These are phyloP conservation scores for Alternaria sp. DNA, from an alignment of 2,329 filamentous ascomycete genomes.

Conservation along the genomic window DNA sequence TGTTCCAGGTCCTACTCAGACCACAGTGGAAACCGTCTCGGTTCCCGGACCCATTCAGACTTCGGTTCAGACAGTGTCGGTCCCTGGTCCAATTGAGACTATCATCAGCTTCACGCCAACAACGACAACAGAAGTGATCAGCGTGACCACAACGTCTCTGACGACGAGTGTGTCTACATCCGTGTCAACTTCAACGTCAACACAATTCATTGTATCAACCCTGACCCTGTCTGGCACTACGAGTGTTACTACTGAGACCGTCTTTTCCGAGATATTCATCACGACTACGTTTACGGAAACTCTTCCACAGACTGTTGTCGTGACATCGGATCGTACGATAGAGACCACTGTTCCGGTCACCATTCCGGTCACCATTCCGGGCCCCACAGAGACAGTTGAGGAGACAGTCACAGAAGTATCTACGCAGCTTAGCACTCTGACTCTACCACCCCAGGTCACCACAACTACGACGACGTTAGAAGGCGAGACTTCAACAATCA, in stretches of 20 bases:
- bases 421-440: constrained; percentile 27
- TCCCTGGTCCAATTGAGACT: constrained; percentile 3
- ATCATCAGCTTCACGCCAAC: constrained; percentile 7
- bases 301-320: constrained; percentile 10
- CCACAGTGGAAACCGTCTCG: constrained; percentile 1
- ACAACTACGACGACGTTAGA: constrained; percentile 26
- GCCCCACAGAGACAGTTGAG: constrained; percentile 13
- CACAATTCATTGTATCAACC: neutral
- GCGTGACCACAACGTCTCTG: constrained; percentile 4
- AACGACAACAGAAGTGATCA: constrained; percentile 3
- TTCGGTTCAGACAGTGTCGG: neutral
- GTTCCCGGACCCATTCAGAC: constrained; percentile 20
- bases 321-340: constrained; percentile 11
- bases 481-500: constrained; percentile 18
- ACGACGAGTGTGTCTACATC: constrained; percentile 9
- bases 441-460: constrained; percentile 20
- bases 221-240: constrained; percentile 5
- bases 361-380: constrained; percentile 2
- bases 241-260: neutral
- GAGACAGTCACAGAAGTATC: constrained; percentile 23
- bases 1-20: constrained; percentile 24
- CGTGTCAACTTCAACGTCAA: constrained; percentile 8
- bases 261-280: constrained; percentile 1
- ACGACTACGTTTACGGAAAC: constrained; percentile 9
- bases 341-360: neutral